Evolutionary conservation across 1,284 basidiomycete species (phyloP), one percentile per base, ranked within the genome.

Genomic region (Irpex sp.): DNA sequence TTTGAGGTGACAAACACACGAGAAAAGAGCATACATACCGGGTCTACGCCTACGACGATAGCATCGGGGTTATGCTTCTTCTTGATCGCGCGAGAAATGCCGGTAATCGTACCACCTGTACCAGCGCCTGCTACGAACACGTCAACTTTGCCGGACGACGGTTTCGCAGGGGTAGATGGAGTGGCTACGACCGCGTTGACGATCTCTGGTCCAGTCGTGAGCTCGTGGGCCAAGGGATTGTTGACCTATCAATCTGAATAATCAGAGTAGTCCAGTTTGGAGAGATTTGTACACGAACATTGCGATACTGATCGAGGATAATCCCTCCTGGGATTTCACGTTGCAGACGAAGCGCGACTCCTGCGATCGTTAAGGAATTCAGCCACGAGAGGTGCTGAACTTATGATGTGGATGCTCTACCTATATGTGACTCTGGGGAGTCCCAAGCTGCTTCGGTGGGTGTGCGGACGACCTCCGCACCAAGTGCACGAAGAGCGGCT

Each of bases 21-120:
- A 36, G 53, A 13, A 33, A 50, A 5, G 59, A 53, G 36, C 17
- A 37, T 19, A 76, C 88, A 60, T 69, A 95, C 92, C 35, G 97
- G 97, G 78, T 99, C 97, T 33, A 95, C 83, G 3, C 88, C 96
- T n/a, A 99, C 84, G 15, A 97, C 83, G 37, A 85, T 76, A 68
- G 87, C 90, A 21, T 85, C 77, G 35, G 83, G 76, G 71, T 93
- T 93, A 70, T 93, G 90, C 3, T 74, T 78, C 71, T 89, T 90
- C 78, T 93, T 92, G 70, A 98, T 80, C 1, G 92, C 93, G 37
- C 88, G 83, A 5, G 94, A 91, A 33, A 96, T 76, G 3, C 97
- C 97, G 17, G 92, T 93, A 65, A 99, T 81, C 0, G 97, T 98
- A 7, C 97, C 97, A 35, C 97, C 97, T 0, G 97, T 99, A 6